phyloP scores from a whole-genome alignment of 177 flowering plant species.

The Vitis hybrid region DNA sequence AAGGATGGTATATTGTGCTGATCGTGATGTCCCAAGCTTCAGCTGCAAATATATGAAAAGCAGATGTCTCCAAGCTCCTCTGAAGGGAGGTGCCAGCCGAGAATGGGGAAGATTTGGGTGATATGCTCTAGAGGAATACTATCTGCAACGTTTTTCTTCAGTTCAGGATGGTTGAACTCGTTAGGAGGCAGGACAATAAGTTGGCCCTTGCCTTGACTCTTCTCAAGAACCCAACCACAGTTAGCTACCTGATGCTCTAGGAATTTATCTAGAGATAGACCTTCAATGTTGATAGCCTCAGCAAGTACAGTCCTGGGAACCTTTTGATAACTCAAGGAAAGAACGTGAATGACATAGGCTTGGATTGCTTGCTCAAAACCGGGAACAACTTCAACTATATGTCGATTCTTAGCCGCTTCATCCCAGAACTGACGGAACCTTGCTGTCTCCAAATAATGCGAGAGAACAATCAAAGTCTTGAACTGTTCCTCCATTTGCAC shows the following conservation, averaged over 20 bases:
- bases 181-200: constrained; percentile 64
- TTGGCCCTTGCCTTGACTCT: constrained; percentile 66
- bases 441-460: constrained; percentile 94
- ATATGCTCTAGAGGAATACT: constrained; percentile 72
- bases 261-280: constrained; percentile 83
- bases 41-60: neutral
- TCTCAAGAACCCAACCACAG: constrained; percentile 75
- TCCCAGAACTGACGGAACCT: constrained; percentile 96
- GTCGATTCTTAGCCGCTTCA: constrained; percentile 94
- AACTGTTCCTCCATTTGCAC: constrained; percentile 99
- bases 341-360: constrained; percentile 79
- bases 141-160: constrained; percentile 72
- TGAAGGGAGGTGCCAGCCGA: constrained; percentile 31
- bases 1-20: too few species aligned
- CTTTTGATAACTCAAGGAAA: constrained; percentile 86
- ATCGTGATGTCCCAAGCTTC: neutral
- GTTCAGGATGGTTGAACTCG: constrained; percentile 87
- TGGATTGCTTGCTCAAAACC: constrained; percentile 99
- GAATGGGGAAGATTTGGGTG: constrained; percentile 85
- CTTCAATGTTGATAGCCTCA: constrained; percentile 93
- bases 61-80: neutral
- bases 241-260: constrained; percentile 79
- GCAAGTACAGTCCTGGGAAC: constrained; percentile 86
- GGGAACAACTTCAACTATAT: constrained; percentile 86
- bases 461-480: constrained; percentile 86